These are phyloP conservation scores for Inonotus hispidus DNA, from an alignment of 1,284 basidiomycete genomes.

Conservation along the genomic window DNA sequence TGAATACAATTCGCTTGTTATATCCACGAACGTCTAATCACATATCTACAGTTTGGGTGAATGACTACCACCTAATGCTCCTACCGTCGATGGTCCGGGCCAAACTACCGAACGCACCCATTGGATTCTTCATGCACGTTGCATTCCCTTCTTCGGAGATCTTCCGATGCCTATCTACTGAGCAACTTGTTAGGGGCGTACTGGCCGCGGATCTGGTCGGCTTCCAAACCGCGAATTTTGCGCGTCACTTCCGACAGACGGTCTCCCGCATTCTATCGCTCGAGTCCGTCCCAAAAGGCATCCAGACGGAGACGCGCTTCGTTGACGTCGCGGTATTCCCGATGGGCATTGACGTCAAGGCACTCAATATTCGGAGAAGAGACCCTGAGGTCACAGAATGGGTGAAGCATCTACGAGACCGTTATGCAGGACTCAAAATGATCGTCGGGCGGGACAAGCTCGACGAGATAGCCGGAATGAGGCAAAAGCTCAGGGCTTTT, in stretches of 20 bases:
- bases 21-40: background rate
- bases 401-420: conserved; percentile 69
- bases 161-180: conserved; percentile 75
- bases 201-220: conserved; percentile 72
- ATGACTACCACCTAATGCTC: conserved; percentile 85
- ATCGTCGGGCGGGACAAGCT: conserved; percentile 87
- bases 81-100: conserved; percentile 71
- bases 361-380: conserved; percentile 62
- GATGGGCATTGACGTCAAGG: conserved; percentile 82
- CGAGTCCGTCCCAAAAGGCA: conserved; percentile 80
- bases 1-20: conserved; percentile 20
- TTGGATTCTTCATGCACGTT: conserved; percentile 88
- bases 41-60: conserved; percentile 58
- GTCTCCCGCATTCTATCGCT: conserved; percentile 76
- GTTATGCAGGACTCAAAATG: conserved; percentile 80
- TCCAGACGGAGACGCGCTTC: conserved; percentile 60
- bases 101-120: conserved; percentile 57
- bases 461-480: conserved; percentile 79
- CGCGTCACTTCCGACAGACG: conserved; percentile 77
- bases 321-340: conserved; percentile 85
- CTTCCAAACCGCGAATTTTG: conserved; percentile 82
- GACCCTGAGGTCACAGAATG: conserved; percentile 80
- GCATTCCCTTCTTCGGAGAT: conserved; percentile 87
- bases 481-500: conserved; percentile 80
- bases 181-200: conserved; percentile 64